These are phyloP conservation scores for Sordariomycetes sp. DNA, from an alignment of 2,329 filamentous ascomycete genomes.

Conservation along the genomic window DNA sequence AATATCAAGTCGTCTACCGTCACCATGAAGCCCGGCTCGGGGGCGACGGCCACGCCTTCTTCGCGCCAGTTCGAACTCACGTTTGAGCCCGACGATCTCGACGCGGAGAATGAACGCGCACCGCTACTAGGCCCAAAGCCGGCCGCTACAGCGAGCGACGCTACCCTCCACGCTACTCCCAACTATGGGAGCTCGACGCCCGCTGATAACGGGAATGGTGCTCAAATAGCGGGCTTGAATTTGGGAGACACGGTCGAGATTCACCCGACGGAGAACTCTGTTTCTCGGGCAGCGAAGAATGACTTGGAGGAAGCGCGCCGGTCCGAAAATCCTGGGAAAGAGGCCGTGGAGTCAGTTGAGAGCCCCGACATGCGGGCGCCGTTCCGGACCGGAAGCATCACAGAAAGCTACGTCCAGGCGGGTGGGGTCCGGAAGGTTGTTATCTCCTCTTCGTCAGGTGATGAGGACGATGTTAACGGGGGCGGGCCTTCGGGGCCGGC, in stretches of 20 bases:
- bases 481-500: background rate
- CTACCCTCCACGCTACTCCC: background rate
- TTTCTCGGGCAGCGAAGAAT: background rate
- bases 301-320: background rate
- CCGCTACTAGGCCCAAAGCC: constrained; percentile 10
- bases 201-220: background rate
- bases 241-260: background rate
- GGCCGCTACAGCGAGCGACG: background rate
- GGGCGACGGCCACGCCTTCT: background rate
- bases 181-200: background rate
- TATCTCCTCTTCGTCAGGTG: constrained; percentile 29
- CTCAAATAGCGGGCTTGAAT: background rate
- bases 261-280: background rate
- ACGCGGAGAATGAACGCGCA: constrained; percentile 15
- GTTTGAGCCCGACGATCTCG: constrained; percentile 7
- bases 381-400: constrained; percentile 51
- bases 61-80: background rate
- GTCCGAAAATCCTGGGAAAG: background rate
- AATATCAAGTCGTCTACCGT: constrained; percentile 51
- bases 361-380: background rate
- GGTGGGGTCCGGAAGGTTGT: constrained; percentile 68
- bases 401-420: constrained; percentile 65
- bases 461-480: constrained; percentile 12
- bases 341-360: background rate
- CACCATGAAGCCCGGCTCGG: constrained; percentile 46